Base-by-base conservation (phyloP, 192 early-diverging fungal genomes). In the Rhizophagus clarus region DNA sequence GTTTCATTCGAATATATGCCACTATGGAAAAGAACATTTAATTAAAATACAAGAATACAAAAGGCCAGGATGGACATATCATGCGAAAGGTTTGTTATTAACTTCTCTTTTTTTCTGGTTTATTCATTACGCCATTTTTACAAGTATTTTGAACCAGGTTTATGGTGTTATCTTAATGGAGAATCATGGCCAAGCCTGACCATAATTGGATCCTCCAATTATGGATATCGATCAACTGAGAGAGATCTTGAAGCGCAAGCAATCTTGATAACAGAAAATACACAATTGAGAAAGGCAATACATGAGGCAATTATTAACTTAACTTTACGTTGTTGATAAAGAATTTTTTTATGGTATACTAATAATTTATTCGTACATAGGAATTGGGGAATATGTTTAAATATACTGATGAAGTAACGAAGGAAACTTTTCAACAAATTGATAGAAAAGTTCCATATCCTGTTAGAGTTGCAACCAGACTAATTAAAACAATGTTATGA, bases 161-260 rank as follows among this genome's bases (percentile, higher is more conserved):
- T 97, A 4, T 97, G 95, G 96, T 87, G 91, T 63, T 89, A 89
- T 72, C 81, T 90, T 31, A 84, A 87, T 47, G 76, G 86, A 14
- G 85, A 92, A 51, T 75, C 87, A 34, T 67, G 77, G 31, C 94
- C 95, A 42, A 81, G 87, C 31, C 61, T 96, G 82, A 96, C 96
- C 1, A 91, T 96, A 79, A 91, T 98, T 74, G 97, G 97, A 12
- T 97, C 96, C 3, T 92, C 96, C 9, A 99, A 98, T 83, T 97
- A 95, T 88, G 96, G 96, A 0, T 92, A 96, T 81, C 87, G 96
- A 62, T 97, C 96, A 2, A 88, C 94, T n/a, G 88, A 93, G n/a
- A 88, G 97, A 17, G 97, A 99, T 79, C 74, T 98, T 72, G 97
- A 99, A 79, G 91, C 94, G 22, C 95, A 98, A 79, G 86, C 92